Conservation (phyloP, 306 rosid genomes). For the Dalbergia oliveri region DNA sequence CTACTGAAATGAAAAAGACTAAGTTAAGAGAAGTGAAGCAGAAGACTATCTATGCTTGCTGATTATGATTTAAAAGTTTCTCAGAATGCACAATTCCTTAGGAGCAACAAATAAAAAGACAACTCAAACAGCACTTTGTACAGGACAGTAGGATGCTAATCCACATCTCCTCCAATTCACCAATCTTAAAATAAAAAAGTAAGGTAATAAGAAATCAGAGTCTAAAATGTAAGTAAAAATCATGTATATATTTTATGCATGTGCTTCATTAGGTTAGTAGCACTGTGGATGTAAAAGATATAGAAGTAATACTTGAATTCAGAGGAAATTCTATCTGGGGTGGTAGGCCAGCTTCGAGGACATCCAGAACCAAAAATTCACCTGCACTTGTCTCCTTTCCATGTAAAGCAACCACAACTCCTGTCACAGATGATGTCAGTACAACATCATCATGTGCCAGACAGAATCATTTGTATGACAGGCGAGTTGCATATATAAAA, state of each 20-base stretch:
- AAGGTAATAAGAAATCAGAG: neutral
- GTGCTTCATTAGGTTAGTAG: constrained; percentile 39
- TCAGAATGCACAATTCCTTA: constrained; percentile 33
- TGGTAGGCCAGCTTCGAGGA: constrained; percentile 94
- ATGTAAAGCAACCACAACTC: constrained; percentile 78
- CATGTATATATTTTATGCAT: constrained; percentile 7
- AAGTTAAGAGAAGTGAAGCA: constrained; percentile 28
- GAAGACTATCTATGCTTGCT: neutral
- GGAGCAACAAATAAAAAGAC: constrained; percentile 20
- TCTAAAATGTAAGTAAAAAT: constrained; percentile 21
- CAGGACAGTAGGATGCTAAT: constrained; percentile 33
- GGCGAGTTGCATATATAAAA: constrained; percentile 34
- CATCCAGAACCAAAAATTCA: constrained; percentile 79
- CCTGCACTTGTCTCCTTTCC: constrained; percentile 82
- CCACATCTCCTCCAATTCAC: constrained; percentile 27
- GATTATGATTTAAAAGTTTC: constrained; percentile 2
- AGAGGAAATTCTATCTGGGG: constrained; percentile 83
- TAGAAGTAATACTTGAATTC: constrained; percentile 63
- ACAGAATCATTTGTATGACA: constrained; percentile 13
- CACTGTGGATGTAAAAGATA: constrained; percentile 35
- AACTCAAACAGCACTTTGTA: constrained; percentile 25
- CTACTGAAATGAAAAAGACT: neutral
- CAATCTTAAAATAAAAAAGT: neutral
- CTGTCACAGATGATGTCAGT: constrained; percentile 54
- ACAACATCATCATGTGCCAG: constrained; percentile 40